Evolutionary conservation across 2,329 filamentous ascomycete genomes (phyloP).

Genomic region (Fusarium algeriense): DNA sequence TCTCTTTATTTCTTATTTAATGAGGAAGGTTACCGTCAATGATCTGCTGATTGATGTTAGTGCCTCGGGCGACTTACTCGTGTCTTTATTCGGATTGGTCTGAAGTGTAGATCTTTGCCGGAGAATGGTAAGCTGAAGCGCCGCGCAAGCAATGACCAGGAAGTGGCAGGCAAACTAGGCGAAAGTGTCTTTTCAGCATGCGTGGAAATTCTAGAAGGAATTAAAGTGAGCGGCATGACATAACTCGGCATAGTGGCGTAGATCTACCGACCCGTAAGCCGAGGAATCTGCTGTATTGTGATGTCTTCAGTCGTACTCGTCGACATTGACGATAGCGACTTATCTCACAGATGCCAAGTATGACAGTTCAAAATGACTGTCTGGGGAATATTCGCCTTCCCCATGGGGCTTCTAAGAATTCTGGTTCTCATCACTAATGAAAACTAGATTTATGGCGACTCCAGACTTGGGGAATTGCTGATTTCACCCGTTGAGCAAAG

Average conservation of each 20-base stretch:
- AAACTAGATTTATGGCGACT: slow-evolving; percentile 3
- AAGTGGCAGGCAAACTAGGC: slow-evolving; percentile 3
- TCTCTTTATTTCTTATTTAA: background rate
- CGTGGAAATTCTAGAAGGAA: slow-evolving; percentile 19
- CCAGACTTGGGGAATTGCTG: background rate
- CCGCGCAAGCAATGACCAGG: background rate
- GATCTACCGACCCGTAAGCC: background rate
- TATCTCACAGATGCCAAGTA: background rate
- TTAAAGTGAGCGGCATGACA: slow-evolving; percentile 7
- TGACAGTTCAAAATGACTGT: background rate
- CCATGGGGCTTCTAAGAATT: slow-evolving; percentile 18
- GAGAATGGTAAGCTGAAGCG: background rate
- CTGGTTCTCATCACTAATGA: slow-evolving; percentile 26
- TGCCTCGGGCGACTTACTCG: slow-evolving; percentile 17
- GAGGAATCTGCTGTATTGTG: background rate
- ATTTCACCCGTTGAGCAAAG: background rate
- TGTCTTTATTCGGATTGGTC: background rate
- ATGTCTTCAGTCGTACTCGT: no score
- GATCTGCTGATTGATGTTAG: slow-evolving; percentile 7
- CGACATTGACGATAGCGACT: background rate
- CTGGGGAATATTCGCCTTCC: slow-evolving; percentile 29
- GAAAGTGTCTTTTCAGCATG: background rate
- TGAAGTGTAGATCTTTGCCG: slow-evolving; percentile 21
- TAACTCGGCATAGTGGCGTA: background rate
- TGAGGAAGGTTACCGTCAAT: background rate